phyloP scores from a whole-genome alignment of 106 monocot species.

The Dendrobium nobile region DNA sequence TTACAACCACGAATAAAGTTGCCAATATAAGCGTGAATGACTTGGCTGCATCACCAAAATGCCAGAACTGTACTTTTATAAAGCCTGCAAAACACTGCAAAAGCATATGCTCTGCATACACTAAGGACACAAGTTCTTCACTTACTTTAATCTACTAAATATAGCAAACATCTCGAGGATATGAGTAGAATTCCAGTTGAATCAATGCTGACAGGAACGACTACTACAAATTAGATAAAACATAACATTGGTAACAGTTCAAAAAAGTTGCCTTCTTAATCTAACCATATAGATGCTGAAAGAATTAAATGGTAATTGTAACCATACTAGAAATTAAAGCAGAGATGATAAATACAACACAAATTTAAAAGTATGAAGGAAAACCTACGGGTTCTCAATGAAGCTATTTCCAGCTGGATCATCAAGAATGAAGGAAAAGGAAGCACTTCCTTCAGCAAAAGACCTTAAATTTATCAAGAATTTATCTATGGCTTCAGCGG shows the following conservation, averaged over 20 bases:
- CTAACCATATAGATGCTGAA: not conserved
- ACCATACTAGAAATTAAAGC: not conserved
- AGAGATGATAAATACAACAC: not conserved
- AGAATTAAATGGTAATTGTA: not conserved
- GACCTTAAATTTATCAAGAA: slow-evolving; percentile 77
- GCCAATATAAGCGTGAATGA: not conserved
- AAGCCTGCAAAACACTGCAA: not conserved
- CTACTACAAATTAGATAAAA: not conserved
- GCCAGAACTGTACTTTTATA: not conserved
- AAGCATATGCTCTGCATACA: not conserved
- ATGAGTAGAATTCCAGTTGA: not conserved
- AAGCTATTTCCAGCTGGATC: slow-evolving; percentile 98
- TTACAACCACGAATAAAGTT: not conserved
- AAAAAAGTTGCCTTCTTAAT: not conserved
- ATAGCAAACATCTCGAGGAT: not conserved
- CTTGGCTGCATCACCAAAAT: not conserved
- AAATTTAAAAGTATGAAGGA: not conserved
- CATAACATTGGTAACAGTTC: not conserved
- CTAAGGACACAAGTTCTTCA: not conserved
- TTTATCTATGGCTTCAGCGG: slow-evolving; percentile 86
- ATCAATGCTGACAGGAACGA: not conserved
- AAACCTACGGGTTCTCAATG: slow-evolving; percentile 92
- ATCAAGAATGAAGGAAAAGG: slow-evolving; percentile 86
- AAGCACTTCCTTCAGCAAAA: slow-evolving; percentile 50
- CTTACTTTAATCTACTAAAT: not conserved